Conservation (phyloP, 108 stramenopile genomes). For the Skeletonema costatum region DNA sequence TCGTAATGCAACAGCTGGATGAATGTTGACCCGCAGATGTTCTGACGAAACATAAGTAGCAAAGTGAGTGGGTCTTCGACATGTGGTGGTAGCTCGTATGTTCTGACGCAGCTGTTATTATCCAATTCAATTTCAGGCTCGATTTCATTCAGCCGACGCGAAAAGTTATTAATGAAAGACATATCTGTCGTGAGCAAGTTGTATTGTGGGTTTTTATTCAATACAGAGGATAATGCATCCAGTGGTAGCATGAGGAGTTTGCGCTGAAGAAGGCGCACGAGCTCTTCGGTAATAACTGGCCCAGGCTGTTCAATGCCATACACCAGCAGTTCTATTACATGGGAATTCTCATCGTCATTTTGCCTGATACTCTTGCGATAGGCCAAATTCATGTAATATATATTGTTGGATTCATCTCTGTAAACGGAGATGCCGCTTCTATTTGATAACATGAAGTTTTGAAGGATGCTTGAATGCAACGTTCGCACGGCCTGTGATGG, state of each 20-base stretch:
- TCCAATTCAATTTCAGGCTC: constrained; percentile 39
- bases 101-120: constrained; percentile 11
- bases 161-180: constrained; percentile 62
- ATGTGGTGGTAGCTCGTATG: constrained; percentile 58
- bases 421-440: constrained; percentile 68
- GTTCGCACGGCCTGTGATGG: constrained; percentile 62
- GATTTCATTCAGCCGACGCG: constrained; percentile 47
- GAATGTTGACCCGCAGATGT: constrained; percentile 74
- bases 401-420: constrained; percentile 69
- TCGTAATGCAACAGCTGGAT: constrained; percentile 65
- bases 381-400: constrained; percentile 78
- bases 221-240: constrained; percentile 62
- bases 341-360: constrained; percentile 31
- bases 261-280: constrained; percentile 61
- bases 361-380: constrained; percentile 5
- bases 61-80: constrained; percentile 69
- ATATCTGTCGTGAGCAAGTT: constrained; percentile 56
- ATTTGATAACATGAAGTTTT: constrained; percentile 80
- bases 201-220: constrained; percentile 78
- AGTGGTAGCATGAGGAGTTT: constrained; percentile 62
- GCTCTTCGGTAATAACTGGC: constrained; percentile 66
- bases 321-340: constrained; percentile 63
- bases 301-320: constrained; percentile 65
- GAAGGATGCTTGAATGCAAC: constrained; percentile 68
- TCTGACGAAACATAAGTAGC: constrained; percentile 65